phyloP scores from a whole-genome alignment of 768 basidiomycete species.

The Termitomyces sp. region DNA sequence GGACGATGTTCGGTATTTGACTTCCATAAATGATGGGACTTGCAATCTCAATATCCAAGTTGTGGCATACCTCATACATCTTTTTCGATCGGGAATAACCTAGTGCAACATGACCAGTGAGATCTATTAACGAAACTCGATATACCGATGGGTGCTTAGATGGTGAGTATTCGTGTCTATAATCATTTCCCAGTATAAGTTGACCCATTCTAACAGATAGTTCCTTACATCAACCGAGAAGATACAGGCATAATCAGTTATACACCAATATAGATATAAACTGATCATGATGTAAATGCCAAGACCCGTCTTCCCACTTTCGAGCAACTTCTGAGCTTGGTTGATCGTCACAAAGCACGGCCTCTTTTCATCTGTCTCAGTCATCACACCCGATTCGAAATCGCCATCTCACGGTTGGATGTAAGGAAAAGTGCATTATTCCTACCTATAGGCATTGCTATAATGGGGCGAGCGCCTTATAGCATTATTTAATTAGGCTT shows the following conservation, averaged over 20 bases:
- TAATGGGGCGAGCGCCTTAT: neutral
- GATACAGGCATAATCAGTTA: too few species aligned
- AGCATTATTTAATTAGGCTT: neutral
- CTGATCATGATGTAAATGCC: neutral
- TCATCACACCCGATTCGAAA: neutral
- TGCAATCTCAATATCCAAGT: neutral
- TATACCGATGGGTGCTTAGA: too few species aligned
- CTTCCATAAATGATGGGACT: neutral
- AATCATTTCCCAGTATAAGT: too few species aligned
- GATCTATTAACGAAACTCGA: neutral
- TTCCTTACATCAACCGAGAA: too few species aligned
- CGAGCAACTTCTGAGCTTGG: neutral
- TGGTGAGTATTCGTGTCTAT: too few species aligned
- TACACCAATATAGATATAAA: neutral
- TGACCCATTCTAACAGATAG: too few species aligned
- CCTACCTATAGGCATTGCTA: too few species aligned
- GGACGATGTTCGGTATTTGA: neutral
- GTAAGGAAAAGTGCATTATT: neutral
- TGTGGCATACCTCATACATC: neutral
- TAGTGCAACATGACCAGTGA: neutral
- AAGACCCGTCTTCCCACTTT: too few species aligned
- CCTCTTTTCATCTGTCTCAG: neutral
- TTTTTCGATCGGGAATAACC: neutral
- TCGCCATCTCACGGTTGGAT: neutral
- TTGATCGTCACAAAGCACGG: neutral